A percentile compares a stretch with the other conserved stretches of the same genome.
Evolutionary conservation across 2,329 filamentous ascomycete genomes (phyloP).

Genomic region (Cercospora beticola): DNA sequence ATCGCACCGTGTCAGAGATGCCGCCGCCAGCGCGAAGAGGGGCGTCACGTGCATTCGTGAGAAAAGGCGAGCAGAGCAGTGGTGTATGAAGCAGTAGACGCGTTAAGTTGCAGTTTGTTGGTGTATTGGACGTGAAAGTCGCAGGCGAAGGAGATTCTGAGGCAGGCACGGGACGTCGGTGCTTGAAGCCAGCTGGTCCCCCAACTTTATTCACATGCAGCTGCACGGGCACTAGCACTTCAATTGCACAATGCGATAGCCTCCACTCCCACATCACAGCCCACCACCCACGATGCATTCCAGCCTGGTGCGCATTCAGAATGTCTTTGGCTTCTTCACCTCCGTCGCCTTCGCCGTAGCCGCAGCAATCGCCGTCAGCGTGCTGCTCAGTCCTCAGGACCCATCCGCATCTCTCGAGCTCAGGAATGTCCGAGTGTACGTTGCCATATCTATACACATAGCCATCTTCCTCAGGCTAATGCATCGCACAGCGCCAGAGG

Average conservation of each 20-base stretch:
- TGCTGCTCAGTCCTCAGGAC: conserved; percentile 67
- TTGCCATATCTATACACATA: conserved; percentile 14
- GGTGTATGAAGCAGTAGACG: neutral
- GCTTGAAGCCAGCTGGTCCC: conserved; percentile 1
- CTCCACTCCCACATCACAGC: neutral
- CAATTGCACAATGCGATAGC: neutral
- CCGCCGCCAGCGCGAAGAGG: neutral
- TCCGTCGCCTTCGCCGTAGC: conserved; percentile 83
- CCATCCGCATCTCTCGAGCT: conserved; percentile 65
- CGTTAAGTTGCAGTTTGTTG: neutral
- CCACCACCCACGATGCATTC: conserved; percentile 71
- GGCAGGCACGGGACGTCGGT: neutral
- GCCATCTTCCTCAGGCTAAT: neutral
- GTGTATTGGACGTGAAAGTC: neutral
- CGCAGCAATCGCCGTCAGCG: conserved; percentile 75
- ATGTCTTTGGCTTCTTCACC: conserved; percentile 97
- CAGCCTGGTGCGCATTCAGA: conserved; percentile 78
- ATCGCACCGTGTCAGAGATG: conserved; percentile 6
- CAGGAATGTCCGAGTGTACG: conserved; percentile 82
- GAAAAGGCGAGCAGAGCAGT: neutral
- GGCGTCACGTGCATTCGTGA: neutral
- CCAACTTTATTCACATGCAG: neutral
- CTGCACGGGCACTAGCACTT: neutral
- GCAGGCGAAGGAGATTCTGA: too few relatives aligned
- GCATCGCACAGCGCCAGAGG: conserved; percentile 70